Evolutionary conservation across 371 early-diverging fungal genomes (phyloP).

Genomic region (Globomyces sp.): DNA sequence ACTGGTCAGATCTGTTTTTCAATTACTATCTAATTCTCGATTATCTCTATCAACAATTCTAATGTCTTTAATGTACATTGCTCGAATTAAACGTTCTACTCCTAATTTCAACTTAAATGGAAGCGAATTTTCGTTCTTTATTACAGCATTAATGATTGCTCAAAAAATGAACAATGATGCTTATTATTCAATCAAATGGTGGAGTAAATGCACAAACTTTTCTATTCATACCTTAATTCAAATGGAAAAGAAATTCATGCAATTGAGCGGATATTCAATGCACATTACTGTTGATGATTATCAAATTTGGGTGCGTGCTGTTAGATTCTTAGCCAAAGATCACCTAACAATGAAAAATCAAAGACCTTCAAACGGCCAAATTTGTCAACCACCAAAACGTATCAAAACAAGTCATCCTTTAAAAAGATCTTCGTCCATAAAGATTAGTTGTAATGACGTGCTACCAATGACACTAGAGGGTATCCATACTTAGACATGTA

Average conservation of each 20-base stretch:
- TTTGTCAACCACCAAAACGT: no score
- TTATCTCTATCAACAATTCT: slow-evolving; percentile 7
- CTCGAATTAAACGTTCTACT: slow-evolving; percentile 1
- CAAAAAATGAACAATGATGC: slow-evolving; percentile 11
- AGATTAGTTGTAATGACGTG: no score
- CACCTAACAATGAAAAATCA: neutral
- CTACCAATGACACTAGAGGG: no score
- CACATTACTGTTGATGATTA: slow-evolving; percentile 1
- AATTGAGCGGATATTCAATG: neutral
- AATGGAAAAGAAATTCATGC: neutral
- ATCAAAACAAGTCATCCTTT: no score
- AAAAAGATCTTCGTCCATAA: no score
- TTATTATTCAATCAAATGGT: neutral
- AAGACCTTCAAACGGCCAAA: no score
- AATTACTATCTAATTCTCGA: neutral
- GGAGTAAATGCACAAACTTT: slow-evolving; percentile 2
- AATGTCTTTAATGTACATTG: slow-evolving; percentile 3
- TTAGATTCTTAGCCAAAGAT: neutral
- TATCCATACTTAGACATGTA: no score
- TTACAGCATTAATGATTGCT: neutral
- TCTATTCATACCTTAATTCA: neutral
- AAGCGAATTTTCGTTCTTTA: slow-evolving; percentile 3
- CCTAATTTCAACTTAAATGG: neutral
- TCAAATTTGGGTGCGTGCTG: slow-evolving; percentile 2
- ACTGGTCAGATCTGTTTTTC: neutral